Percentiles rank a stretch among this genome's conserved stretches.
These are phyloP conservation scores for Calonectria hawksworthii DNA, from an alignment of 2,329 filamentous ascomycete genomes.

Conservation along the genomic window DNA sequence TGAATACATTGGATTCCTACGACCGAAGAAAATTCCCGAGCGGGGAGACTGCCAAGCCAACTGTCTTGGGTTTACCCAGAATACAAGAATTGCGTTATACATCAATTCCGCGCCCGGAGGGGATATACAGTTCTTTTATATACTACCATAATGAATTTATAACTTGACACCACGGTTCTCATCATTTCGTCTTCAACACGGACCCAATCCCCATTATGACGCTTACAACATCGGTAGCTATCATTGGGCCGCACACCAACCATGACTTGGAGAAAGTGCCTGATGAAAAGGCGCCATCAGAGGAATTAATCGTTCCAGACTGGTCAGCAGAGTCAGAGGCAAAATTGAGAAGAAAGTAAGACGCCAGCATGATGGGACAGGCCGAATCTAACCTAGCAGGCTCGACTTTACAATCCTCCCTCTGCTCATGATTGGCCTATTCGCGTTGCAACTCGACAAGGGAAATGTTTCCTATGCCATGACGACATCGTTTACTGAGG, in stretches of 20 bases:
- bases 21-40: neutral
- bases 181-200: neutral
- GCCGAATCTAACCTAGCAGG: neutral
- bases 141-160: neutral
- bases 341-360: conserved; percentile 14
- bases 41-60: neutral
- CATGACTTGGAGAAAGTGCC: neutral
- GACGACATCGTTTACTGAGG: conserved; percentile 61
- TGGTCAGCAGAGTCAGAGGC: conserved; percentile 1
- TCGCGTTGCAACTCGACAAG: conserved; percentile 43
- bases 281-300: neutral
- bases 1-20: neutral
- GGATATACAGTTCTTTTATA: neutral
- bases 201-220: neutral
- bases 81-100: neutral
- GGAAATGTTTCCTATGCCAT: conserved; percentile 61
- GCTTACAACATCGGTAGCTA: neutral
- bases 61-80: neutral
- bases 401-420: conserved; percentile 38
- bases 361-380: neutral
- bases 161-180: neutral
- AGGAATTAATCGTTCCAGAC: neutral
- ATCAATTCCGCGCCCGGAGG: too few species aligned
- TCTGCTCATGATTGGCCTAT: conserved; percentile 36
- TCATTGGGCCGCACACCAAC: neutral